Conservation (phyloP, 208 protist genomes). For the Acanthamoeba royreba region DNA sequence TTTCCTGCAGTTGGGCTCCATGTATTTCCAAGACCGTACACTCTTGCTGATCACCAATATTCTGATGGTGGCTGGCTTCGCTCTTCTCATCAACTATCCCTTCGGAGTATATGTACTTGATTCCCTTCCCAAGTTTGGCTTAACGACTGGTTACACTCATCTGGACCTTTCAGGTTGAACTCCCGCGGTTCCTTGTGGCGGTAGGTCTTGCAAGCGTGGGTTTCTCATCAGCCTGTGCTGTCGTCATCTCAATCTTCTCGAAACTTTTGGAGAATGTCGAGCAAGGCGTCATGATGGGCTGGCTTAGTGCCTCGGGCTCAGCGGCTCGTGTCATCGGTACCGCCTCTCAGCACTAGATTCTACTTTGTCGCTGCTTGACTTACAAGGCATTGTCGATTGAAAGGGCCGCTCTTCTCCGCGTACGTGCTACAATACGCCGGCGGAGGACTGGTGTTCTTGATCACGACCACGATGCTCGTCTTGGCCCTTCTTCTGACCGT, state of each 20-base stretch:
- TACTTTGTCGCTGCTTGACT: no score
- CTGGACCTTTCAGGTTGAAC: neutral
- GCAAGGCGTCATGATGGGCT: constrained; percentile 63
- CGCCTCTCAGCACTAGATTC: neutral
- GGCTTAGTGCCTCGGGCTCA: constrained; percentile 53
- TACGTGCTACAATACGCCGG: constrained; percentile 6
- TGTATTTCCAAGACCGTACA: neutral
- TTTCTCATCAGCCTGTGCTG: neutral
- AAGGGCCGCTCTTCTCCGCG: neutral
- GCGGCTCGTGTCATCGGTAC: constrained; percentile 14
- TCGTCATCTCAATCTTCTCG: constrained; percentile 40
- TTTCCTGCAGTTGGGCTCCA: neutral
- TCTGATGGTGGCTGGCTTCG: neutral
- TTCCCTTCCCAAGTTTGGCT: neutral
- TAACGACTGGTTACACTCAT: neutral
- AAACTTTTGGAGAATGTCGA: constrained; percentile 24
- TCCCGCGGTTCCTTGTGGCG: neutral
- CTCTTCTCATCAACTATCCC: neutral
- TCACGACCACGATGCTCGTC: neutral
- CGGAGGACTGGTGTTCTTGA: constrained; percentile 36
- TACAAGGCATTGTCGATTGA: neutral
- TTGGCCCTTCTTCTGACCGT: neutral
- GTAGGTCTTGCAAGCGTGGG: neutral
- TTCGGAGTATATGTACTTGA: neutral
- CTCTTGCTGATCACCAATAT: neutral